Evolutionary conservation across 768 basidiomycete genomes (phyloP).

Genomic region (Tricholoma furcatifolium): DNA sequence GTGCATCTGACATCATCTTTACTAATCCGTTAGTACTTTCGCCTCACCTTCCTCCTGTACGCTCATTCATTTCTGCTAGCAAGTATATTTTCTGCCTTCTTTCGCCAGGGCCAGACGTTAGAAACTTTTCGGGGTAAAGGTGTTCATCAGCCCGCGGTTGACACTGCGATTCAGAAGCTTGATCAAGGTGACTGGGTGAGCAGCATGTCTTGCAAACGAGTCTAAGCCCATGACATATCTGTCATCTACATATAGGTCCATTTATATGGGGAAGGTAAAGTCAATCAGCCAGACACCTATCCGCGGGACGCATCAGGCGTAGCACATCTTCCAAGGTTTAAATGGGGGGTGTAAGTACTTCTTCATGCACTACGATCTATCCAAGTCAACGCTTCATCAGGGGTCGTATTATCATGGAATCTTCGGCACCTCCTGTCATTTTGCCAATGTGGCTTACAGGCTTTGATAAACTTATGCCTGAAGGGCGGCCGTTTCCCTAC

Average conservation of each 20-base stretch:
- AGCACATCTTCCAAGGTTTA: slow-evolving; percentile 69
- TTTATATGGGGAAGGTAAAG: slow-evolving; percentile 86
- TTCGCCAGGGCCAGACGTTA: slow-evolving; percentile 85
- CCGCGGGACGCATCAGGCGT: slow-evolving; percentile 37
- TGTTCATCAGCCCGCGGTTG: slow-evolving; percentile 83
- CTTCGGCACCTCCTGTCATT: slow-evolving; percentile 62
- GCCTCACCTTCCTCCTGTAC: slow-evolving; percentile 10
- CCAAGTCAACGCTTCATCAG: slow-evolving; percentile 36
- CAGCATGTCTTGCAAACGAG: slow-evolving; percentile 12
- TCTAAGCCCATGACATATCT: too few relatives aligned
- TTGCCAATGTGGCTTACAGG: slow-evolving; percentile 92
- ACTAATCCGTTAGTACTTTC: slow-evolving; percentile 72
- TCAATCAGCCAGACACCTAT: slow-evolving; percentile 71
- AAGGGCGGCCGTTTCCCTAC: slow-evolving; percentile 72
- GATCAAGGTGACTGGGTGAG: slow-evolving; percentile 85
- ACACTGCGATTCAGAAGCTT: slow-evolving; percentile 77
- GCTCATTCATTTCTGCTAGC: slow-evolving; percentile 26
- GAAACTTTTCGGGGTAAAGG: slow-evolving; percentile 93
- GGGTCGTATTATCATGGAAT: slow-evolving; percentile 75
- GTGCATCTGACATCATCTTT: slow-evolving; percentile 92
- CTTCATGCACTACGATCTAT: background rate
- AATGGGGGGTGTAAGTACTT: slow-evolving; percentile 89
- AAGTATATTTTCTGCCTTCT: slow-evolving; percentile 83
- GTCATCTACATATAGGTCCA: slow-evolving; percentile 59
- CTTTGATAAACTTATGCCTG: slow-evolving; percentile 91